Conservation (phyloP, 2,329 filamentous ascomycete genomes). For the Colletotrichum agaves region DNA sequence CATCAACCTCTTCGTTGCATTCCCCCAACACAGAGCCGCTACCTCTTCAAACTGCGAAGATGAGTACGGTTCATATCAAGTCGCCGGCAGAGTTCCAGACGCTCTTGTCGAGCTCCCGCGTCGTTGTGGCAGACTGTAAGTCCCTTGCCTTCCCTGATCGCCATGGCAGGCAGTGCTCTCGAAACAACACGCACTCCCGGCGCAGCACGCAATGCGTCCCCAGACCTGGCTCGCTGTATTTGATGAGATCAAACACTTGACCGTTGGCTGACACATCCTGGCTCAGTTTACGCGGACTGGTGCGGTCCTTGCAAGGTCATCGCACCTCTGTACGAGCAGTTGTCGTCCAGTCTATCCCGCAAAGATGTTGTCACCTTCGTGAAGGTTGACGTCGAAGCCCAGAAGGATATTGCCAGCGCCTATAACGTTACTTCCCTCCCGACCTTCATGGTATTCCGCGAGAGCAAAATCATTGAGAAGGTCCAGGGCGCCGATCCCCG, state of each 20-base stretch:
- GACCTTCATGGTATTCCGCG: conserved; percentile 90
- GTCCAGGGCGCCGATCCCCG: conserved; percentile 79
- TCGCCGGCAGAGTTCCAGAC: conserved; percentile 72
- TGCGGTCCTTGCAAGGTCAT: conserved; percentile 87
- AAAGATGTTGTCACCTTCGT: conserved; percentile 82
- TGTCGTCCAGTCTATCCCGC: conserved; percentile 76
- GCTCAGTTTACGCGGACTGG: conserved; percentile 86
- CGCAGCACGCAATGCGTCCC: not conserved
- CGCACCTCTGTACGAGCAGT: conserved; percentile 82
- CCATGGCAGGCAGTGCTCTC: conserved; percentile 39
- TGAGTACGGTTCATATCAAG: conserved; percentile 46
- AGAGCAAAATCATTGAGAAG: conserved; percentile 73
- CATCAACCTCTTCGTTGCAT: conserved; percentile 23
- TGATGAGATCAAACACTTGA: conserved; percentile 13
- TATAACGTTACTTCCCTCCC: conserved; percentile 84
- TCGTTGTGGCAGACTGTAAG: conserved; percentile 92
- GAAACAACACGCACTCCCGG: conserved; percentile 34
- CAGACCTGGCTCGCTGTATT: not conserved
- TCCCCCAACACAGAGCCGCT: conserved; percentile 13
- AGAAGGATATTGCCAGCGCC: conserved; percentile 76
- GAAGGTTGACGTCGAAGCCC: conserved; percentile 85
- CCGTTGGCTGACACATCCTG: conserved; percentile 42
- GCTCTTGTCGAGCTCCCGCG: conserved; percentile 76
- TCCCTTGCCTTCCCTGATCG: conserved; percentile 40
- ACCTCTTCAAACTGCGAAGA: conserved; percentile 41